phyloP scores from a whole-genome alignment of 2,329 filamentous ascomycete species.

The Teratosphaeria viscida region DNA sequence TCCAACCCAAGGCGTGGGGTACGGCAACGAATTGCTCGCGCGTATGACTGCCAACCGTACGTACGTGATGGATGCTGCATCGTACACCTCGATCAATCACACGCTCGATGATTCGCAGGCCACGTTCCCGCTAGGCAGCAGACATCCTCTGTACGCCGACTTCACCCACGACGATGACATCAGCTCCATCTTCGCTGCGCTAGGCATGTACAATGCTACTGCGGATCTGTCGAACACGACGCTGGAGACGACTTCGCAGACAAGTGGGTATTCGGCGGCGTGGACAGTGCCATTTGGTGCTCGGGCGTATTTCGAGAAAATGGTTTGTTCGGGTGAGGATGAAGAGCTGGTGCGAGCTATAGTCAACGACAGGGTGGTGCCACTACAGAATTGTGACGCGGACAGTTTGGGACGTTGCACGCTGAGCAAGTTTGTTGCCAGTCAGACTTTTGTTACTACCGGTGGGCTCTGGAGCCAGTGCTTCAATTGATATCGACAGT shows the following conservation, averaged over 20 bases:
- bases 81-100: constrained; percentile 64
- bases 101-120: constrained; percentile 58
- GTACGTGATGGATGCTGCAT: constrained; percentile 36
- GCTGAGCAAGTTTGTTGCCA: constrained; percentile 60
- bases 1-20: constrained; percentile 77
- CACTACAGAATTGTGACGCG: constrained; percentile 57
- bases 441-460: constrained; percentile 58
- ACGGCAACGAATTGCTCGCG: constrained; percentile 76
- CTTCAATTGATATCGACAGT: neutral
- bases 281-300: constrained; percentile 77
- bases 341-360: constrained; percentile 70
- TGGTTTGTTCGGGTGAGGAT: constrained; percentile 50
- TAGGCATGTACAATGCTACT: constrained; percentile 67
- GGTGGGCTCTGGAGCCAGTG: constrained; percentile 54
- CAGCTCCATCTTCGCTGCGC: constrained; percentile 60
- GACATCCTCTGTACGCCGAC: constrained; percentile 61
- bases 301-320: constrained; percentile 79
- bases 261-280: constrained; percentile 60
- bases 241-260: constrained; percentile 41
- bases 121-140: constrained; percentile 60
- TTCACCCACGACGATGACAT: constrained; percentile 91
- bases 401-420: constrained; percentile 63
- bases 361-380: constrained; percentile 73
- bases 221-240: constrained; percentile 35
- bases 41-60: constrained; percentile 62